Conservation (phyloP, 768 basidiomycete genomes). For the Calocybe cyanea region DNA sequence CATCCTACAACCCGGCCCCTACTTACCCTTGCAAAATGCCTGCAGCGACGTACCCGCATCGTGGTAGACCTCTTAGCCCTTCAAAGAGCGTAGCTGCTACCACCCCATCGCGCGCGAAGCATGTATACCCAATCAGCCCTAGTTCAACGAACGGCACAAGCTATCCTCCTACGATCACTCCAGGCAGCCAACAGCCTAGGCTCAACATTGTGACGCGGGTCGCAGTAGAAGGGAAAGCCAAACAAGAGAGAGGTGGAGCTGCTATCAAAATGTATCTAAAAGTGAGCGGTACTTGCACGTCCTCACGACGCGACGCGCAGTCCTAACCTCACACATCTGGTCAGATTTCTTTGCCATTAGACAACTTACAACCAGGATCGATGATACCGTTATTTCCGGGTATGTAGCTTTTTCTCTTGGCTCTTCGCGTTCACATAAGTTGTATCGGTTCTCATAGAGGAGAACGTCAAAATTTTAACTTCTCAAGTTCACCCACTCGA, state of each 20-base stretch:
- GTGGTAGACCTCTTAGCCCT: slow-evolving; percentile 12
- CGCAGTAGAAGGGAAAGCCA: slow-evolving; percentile 71
- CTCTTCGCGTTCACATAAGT: too few species aligned
- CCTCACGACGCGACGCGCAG: not conserved
- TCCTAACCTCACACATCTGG: not conserved
- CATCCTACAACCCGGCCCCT: too few species aligned
- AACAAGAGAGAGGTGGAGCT: slow-evolving; percentile 60
- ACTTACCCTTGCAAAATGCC: slow-evolving; percentile 11
- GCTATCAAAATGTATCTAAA: slow-evolving; percentile 75
- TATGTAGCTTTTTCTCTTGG: slow-evolving; percentile 23
- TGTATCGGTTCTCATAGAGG: slow-evolving; percentile 52
- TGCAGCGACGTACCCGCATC: slow-evolving; percentile 11
- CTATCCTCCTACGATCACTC: slow-evolving; percentile 45
- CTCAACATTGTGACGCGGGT: slow-evolving; percentile 71
- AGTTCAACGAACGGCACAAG: slow-evolving; percentile 23
- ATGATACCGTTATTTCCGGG: slow-evolving; percentile 74
- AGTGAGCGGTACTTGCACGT: slow-evolving; percentile 31
- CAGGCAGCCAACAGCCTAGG: slow-evolving; percentile 40
- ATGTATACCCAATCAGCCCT: slow-evolving; percentile 17
- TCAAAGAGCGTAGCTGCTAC: slow-evolving; percentile 4
- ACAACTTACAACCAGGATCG: slow-evolving; percentile 60
- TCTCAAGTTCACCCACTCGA: slow-evolving; percentile 79
- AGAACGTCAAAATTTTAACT: slow-evolving; percentile 69
- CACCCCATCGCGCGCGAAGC: slow-evolving; percentile 13
- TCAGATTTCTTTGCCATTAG: slow-evolving; percentile 67